Percentiles rank a stretch among this genome's conserved stretches.
These are phyloP conservation scores for Mariannaea elegans DNA, from an alignment of 2,329 filamentous ascomycete genomes.

Conservation along the genomic window DNA sequence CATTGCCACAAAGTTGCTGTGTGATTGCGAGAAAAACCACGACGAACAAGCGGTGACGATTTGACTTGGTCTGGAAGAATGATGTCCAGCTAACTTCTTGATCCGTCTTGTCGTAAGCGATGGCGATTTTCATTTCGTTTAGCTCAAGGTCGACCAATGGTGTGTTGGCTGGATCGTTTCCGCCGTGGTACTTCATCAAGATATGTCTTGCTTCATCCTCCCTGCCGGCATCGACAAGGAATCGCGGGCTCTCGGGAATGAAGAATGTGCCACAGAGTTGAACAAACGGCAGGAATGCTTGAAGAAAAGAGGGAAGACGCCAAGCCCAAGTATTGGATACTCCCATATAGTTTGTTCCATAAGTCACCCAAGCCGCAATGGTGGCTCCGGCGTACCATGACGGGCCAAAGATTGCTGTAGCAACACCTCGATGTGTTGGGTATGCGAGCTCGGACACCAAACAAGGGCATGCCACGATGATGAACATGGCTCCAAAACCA, in stretches of 20 bases:
- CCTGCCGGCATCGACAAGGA: slow-evolving; percentile 56
- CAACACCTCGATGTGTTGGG: slow-evolving; percentile 60
- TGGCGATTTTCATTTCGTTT: slow-evolving; percentile 51
- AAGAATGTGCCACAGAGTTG: slow-evolving; percentile 50
- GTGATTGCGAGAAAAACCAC: slow-evolving; percentile 56
- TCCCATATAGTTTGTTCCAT: slow-evolving; percentile 53
- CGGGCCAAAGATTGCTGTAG: slow-evolving; percentile 55
- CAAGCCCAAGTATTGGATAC: slow-evolving; percentile 48
- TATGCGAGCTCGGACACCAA: slow-evolving; percentile 62
- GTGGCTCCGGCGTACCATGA: slow-evolving; percentile 59
- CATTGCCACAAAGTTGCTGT: slow-evolving; percentile 50
- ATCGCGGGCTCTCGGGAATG: slow-evolving; percentile 70
- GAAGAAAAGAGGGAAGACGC: slow-evolving; percentile 45
- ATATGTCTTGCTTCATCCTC: slow-evolving; percentile 59
- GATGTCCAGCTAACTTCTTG: slow-evolving; percentile 49
- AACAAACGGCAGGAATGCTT: slow-evolving; percentile 29
- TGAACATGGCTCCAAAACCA: slow-evolving; percentile 62
- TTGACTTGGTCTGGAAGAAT: slow-evolving; percentile 42
- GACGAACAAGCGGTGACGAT: slow-evolving; percentile 48
- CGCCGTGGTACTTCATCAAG: slow-evolving; percentile 65
- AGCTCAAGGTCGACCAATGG: slow-evolving; percentile 62
- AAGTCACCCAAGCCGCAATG: slow-evolving; percentile 53
- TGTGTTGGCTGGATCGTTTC: slow-evolving; percentile 59
- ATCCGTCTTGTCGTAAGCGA: slow-evolving; percentile 30
- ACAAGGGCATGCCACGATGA: slow-evolving; percentile 59